Base-by-base conservation (phyloP, 495 filamentous ascomycete species). In the Podospora didyma region DNA sequence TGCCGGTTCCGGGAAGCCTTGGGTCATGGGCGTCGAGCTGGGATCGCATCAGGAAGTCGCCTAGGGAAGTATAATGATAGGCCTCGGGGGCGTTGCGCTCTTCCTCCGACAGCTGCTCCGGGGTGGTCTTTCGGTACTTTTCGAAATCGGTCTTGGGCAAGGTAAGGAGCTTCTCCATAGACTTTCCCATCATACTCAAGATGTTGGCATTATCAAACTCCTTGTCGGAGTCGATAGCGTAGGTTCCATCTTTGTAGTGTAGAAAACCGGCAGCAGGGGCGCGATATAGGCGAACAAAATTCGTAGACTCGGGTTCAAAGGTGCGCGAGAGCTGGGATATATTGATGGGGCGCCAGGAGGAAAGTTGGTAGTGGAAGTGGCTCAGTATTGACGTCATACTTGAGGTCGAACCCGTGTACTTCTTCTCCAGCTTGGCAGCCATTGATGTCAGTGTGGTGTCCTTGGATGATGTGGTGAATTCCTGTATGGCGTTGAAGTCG, bases 211-310 rank as follows among this genome's bases (percentile, higher is more conserved):
- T 79, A 59, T 96, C 94, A 63, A 82, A 96, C 68, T 96, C 84
- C 73, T 97, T 99, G 71, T 97, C 94, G 0, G 92, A 89, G 72
- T 99, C 94, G 58, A 99, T 96, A n/a, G 95, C 93, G 68, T 97
- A 97, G 1, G 80, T 77, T 3, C 89, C 92, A 68, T 93, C 80
- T 62, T 88, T 92, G 71, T 85, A 92, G 44, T 89, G 84, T 22
- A 97, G 73, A 63, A 97, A 96, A 62, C 92, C 85, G 16, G 92
- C 89, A 14, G 84, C 78, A 1, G 94, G 91, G 1, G 79, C 80
- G 52, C 84, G 81, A 56, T 83, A 76, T 39, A 96, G 75, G 16
- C 75, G 73, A 6, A 91, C 96, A 69, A 93, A 96, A 1, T 74
- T 76, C n/a, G 68, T 60, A 23, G 79, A 69, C 7, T 82, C 77